Evolutionary conservation across 352 stramenopile species (phyloP).

Genomic region (Globisporangium splendens): DNA sequence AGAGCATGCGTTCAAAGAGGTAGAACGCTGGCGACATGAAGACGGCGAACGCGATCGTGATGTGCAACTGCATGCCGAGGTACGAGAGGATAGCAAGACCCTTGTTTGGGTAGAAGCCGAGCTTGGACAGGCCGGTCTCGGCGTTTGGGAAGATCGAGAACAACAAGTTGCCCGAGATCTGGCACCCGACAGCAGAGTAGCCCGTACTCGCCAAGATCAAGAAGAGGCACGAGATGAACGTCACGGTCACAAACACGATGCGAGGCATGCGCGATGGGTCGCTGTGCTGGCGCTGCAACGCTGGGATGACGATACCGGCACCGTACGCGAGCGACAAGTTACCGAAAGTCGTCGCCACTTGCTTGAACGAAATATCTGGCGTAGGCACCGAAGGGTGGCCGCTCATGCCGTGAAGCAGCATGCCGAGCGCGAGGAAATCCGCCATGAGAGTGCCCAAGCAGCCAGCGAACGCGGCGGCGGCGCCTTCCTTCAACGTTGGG

Average conservation of each 20-base stretch:
- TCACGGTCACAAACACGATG: conserved; percentile 39
- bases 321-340: conserved; percentile 24
- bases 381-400: not conserved
- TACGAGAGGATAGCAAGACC: conserved; percentile 23
- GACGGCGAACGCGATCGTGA: conserved; percentile 29
- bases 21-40: conserved; percentile 24
- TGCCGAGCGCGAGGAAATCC: not conserved
- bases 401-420: not conserved
- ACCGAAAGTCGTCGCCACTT: not conserved
- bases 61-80: no score
- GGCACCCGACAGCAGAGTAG: conserved; percentile 45
- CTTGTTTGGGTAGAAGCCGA: conserved; percentile 24
- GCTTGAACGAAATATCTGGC: conserved; percentile 1
- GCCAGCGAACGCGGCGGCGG: not conserved
- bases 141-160: conserved; percentile 12
- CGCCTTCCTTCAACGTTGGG: not conserved
- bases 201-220: conserved; percentile 32
- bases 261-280: conserved; percentile 16
- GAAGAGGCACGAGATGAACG: conserved; percentile 42
- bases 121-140: conserved; percentile 19
- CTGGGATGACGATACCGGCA: conserved; percentile 19
- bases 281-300: no score
- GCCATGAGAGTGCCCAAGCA: not conserved
- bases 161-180: conserved; percentile 38
- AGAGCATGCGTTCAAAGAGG: conserved; percentile 20